Conservation (phyloP, 2,329 filamentous ascomycete genomes). For the Aureobasidium musti region DNA sequence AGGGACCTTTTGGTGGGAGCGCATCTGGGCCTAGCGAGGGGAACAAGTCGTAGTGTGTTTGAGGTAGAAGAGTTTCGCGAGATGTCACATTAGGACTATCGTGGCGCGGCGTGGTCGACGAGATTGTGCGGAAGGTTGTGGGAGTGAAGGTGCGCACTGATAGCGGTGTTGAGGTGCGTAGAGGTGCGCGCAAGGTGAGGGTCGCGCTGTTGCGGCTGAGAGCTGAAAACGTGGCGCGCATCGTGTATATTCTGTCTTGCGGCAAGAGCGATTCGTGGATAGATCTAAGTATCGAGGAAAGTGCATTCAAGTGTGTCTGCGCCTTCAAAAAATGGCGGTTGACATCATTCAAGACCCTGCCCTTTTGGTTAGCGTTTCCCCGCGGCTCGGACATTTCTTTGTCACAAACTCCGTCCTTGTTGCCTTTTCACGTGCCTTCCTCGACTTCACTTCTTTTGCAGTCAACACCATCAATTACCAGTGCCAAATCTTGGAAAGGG, state of each 20-base stretch:
- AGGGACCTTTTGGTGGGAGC: slow-evolving; percentile 74
- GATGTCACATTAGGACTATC: not conserved
- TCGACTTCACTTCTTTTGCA: not conserved
- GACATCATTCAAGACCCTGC: slow-evolving; percentile 17
- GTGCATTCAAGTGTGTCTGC: not conserved
- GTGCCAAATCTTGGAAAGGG: not conserved
- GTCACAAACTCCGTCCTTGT: not conserved
- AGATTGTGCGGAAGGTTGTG: not conserved
- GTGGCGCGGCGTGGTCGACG: not conserved
- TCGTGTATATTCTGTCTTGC: not conserved
- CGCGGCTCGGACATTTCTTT: slow-evolving; percentile 11
- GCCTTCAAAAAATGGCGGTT: slow-evolving; percentile 10
- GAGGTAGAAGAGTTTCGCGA: slow-evolving; percentile 32
- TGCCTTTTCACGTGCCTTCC: slow-evolving; percentile 9
- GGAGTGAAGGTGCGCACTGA: not conserved
- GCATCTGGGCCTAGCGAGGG: slow-evolving; percentile 72
- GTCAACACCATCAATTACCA: not conserved
- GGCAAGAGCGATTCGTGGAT: not conserved
- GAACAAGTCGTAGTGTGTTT: slow-evolving; percentile 86
- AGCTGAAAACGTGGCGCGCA: slow-evolving; percentile 4
- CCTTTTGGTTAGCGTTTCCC: not conserved
- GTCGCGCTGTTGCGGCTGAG: slow-evolving; percentile 11
- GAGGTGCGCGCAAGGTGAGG: not conserved
- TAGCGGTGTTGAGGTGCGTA: not conserved
- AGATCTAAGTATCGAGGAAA: not conserved